phyloP scores from a whole-genome alignment of 2,329 filamentous ascomycete species.

The Alternaria novae-zelandiae region DNA sequence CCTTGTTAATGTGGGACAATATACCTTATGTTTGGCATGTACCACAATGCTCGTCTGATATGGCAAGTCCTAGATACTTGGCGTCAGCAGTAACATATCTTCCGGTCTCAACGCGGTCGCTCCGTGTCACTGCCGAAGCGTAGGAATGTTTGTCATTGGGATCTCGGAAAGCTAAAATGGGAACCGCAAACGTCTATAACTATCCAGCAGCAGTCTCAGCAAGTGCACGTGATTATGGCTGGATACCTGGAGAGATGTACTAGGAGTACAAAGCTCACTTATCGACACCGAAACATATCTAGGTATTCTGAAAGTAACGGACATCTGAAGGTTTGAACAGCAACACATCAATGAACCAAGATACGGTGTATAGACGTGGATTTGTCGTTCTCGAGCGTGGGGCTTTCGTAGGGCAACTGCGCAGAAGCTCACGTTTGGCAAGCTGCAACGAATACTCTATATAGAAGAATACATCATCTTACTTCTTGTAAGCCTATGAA shows the following conservation, averaged over 20 bases:
- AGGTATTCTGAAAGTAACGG: background rate
- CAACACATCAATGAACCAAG: background rate
- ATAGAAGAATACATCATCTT: background rate
- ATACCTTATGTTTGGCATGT: background rate
- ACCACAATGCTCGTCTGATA: background rate
- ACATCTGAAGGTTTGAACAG: background rate
- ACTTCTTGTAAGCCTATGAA: fast-evolving
- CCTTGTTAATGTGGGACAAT: background rate
- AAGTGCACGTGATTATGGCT: background rate
- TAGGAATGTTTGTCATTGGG: background rate
- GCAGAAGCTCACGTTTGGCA: background rate
- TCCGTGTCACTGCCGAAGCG: background rate
- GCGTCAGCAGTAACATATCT: background rate
- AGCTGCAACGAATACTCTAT: background rate
- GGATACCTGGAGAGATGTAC: background rate
- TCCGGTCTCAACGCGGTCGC: background rate
- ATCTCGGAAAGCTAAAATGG: background rate
- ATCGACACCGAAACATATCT: background rate
- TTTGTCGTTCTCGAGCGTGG: background rate
- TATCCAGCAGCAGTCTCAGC: background rate
- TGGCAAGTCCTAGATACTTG: background rate
- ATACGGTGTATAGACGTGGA: background rate
- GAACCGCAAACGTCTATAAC: background rate
- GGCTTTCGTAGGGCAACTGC: background rate
- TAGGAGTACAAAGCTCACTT: background rate